Conservation (phyloP, 305 asterid species). For the Coffea humblotiana region DNA sequence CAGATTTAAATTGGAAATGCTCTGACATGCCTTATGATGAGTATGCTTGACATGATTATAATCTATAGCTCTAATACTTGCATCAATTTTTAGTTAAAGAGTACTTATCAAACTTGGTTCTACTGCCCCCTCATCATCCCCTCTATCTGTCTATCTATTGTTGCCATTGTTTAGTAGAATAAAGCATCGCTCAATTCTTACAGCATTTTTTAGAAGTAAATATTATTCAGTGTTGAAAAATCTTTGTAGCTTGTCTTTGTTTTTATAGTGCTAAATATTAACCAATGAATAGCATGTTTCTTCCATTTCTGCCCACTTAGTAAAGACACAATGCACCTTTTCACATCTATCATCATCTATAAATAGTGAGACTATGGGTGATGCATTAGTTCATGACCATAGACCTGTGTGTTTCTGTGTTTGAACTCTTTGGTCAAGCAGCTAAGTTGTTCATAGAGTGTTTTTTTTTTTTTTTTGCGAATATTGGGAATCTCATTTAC, state of each 20-base stretch:
- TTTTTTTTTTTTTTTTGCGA: neutral
- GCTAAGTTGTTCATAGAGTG: neutral
- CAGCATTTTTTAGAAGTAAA: neutral
- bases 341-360: neutral
- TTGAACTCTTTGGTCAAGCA: neutral
- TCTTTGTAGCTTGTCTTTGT: neutral
- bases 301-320: neutral
- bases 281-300: neutral
- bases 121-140: neutral
- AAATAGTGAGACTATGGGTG: neutral
- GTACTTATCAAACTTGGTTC: neutral
- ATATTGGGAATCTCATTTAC: neutral
- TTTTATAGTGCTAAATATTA: neutral
- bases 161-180: neutral
- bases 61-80: neutral
- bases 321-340: neutral
- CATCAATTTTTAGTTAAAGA: neutral
- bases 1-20: slow-evolving; percentile 57
- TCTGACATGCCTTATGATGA: slow-evolving; percentile 55
- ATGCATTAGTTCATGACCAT: neutral
- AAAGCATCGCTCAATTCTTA: neutral
- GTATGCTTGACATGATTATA: slow-evolving; percentile 30
- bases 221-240: neutral
- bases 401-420: neutral
- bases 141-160: neutral